These are phyloP conservation scores for Botrytis pseudocinerea DNA, from an alignment of 2,329 filamentous ascomycete species.

Conservation along the genomic window DNA sequence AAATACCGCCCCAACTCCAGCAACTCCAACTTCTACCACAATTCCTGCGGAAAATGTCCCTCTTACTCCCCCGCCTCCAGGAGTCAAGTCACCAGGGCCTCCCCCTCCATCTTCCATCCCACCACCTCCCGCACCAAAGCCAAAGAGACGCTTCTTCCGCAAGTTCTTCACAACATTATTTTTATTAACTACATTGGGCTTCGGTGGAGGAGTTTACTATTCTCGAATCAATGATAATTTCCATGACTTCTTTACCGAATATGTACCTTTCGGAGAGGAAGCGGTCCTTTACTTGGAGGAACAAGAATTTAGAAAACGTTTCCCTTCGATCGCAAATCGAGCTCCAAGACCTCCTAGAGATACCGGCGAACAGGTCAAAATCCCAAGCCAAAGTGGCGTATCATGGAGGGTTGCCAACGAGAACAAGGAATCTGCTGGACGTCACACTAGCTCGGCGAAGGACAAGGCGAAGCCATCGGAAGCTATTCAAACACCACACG, in stretches of 20 bases:
- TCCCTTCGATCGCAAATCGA: constrained; percentile 54
- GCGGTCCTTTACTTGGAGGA: constrained; percentile 95
- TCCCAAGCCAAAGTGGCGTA: constrained; percentile 82
- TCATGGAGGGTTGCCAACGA: constrained; percentile 75
- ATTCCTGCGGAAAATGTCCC: constrained; percentile 52
- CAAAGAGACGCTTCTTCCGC: constrained; percentile 69
- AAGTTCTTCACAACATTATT: constrained; percentile 74
- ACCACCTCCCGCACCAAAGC: constrained; percentile 50
- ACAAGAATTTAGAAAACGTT: constrained; percentile 85
- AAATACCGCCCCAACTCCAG: constrained; percentile 33
- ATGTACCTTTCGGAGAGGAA: constrained; percentile 90
- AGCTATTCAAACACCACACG: constrained; percentile 37
- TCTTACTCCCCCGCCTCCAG: constrained; percentile 47
- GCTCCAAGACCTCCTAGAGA: constrained; percentile 45
- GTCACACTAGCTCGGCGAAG: constrained; percentile 59
- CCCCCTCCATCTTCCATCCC: constrained; percentile 43
- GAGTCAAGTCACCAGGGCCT: constrained; percentile 41
- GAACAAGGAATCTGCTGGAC: constrained; percentile 51
- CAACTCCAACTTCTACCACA: constrained; percentile 44
- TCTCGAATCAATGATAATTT: constrained; percentile 95
- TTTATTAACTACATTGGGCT: constrained; percentile 74
- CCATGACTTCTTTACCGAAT: constrained; percentile 99
- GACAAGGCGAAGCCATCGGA: constrained; percentile 34
- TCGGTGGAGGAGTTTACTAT: constrained; percentile 87
- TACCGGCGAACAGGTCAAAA: constrained; percentile 71